A percentile compares a stretch with the other conserved stretches of the same genome.
Evolutionary conservation across 2,329 filamentous ascomycete genomes (phyloP).

Genomic region (Tricladium varicosporioides): DNA sequence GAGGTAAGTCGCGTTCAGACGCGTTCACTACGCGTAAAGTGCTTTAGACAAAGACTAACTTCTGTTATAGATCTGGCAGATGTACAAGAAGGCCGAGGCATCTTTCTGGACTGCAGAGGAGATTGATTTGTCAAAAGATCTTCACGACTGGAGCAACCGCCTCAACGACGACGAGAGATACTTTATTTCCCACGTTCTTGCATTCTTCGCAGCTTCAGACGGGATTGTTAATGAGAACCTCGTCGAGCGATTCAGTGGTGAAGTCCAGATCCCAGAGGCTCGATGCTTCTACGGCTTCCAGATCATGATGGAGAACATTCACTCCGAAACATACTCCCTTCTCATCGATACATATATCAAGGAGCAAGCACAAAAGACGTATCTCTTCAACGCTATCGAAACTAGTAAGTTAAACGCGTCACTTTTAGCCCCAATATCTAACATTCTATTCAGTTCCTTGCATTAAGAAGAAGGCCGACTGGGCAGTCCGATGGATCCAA

Average conservation of each 20-base stretch:
- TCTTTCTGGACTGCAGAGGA: conserved; percentile 99
- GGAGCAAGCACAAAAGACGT: conserved; percentile 88
- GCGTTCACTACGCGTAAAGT: conserved; percentile 68
- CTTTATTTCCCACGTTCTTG: conserved; percentile 97
- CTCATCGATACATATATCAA: conserved; percentile 99
- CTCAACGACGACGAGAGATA: conserved; percentile 96
- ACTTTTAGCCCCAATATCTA: conserved; percentile 21
- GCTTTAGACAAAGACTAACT: conserved; percentile 41
- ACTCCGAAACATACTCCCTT: conserved; percentile 98
- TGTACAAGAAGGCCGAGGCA: conserved; percentile 99
- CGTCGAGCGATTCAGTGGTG: conserved; percentile 92
- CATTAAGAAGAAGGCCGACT: conserved; percentile 98
- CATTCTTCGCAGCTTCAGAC: conserved; percentile 98
- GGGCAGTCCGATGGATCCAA: conserved; percentile 92
- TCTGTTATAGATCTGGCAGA: conserved; percentile 88
- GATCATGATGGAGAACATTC: conserved; percentile 99
- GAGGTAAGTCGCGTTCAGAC: conserved; percentile 65
- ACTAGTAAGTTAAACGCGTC: conserved; percentile 64
- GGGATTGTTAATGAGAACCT: conserved; percentile 99
- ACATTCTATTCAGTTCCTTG: conserved; percentile 66
- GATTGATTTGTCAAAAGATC: conserved; percentile 97
- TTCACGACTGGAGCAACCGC: conserved; percentile 99
- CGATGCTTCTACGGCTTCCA: conserved; percentile 99
- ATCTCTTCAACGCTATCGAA: conserved; percentile 98
- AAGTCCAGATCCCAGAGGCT: conserved; percentile 96